Percentiles rank a stretch among this genome's conserved stretches.
phyloP scores from a whole-genome alignment of 1,284 basidiomycete genomes.

The Ceratobasidium sp. region DNA sequence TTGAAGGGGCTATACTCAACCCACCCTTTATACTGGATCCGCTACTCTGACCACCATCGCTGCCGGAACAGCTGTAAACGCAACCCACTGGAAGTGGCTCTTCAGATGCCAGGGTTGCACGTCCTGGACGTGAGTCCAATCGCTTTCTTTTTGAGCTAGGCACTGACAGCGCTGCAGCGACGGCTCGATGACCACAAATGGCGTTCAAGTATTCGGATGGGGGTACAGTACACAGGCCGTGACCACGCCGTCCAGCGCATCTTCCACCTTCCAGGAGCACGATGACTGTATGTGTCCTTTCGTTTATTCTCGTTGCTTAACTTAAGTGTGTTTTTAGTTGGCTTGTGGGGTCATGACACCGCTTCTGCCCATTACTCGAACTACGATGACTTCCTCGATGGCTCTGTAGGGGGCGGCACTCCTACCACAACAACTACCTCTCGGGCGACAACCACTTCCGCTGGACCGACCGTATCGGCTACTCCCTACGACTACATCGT shows the following conservation, averaged over 20 bases:
- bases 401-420: slow-evolving; percentile 55
- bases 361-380: slow-evolving; percentile 61
- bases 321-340: slow-evolving; percentile 55
- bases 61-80: slow-evolving; percentile 55
- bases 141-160: neutral
- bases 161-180: slow-evolving; percentile 32
- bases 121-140: slow-evolving; percentile 44
- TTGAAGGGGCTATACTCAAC: slow-evolving; percentile 59
- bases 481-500: slow-evolving; percentile 71
- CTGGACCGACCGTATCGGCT: slow-evolving; percentile 56
- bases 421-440: slow-evolving; percentile 52
- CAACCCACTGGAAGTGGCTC: slow-evolving; percentile 68
- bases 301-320: neutral
- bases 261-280: slow-evolving; percentile 59
- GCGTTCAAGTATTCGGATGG: slow-evolving; percentile 64
- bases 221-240: slow-evolving; percentile 55
- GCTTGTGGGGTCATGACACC: slow-evolving; percentile 67
- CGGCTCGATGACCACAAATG: slow-evolving; percentile 57
- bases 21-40: slow-evolving; percentile 59
- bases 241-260: slow-evolving; percentile 55
- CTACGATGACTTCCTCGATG: slow-evolving; percentile 64
- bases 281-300: slow-evolving; percentile 57
- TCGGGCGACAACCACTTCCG: slow-evolving; percentile 52
- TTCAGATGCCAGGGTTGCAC: slow-evolving; percentile 67
- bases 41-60: slow-evolving; percentile 61